Evolutionary conservation across 345 rosid genomes (phyloP), one percentile per base, ranked within the genome.

Genomic region (Raphanus sativus): DNA sequence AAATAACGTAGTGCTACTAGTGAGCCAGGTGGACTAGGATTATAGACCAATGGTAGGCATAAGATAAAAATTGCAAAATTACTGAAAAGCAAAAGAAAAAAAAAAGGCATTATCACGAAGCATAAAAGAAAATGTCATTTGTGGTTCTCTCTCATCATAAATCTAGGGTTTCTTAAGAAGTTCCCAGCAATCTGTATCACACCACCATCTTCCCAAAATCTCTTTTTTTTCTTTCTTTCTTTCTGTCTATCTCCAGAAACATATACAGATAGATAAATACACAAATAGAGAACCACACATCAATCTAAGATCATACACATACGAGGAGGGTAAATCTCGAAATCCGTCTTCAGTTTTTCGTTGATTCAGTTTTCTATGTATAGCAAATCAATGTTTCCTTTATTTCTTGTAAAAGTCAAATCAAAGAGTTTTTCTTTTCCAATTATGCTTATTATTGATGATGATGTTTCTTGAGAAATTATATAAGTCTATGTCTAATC

Each of bases 91-190:
- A 1, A 42, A 10, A 26, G 1, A 33, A 56, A 24, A 15, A 33
- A 28, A 0, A 6, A 56, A 25, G 29, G n/a, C 29, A 29, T 16
- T 7, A 42, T 16, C 34, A 50, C 17, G 17, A 38, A 63, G 13
- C 61, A 40, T 30, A 64, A 40, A 40, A 62, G 17, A 21, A 30
- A 58, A 16, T 11, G n/a, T 9, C 10, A 54, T 34, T 12, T 21
- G 2, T 9, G 54, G 8, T 30, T 62, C 21, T 28, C 9, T 8
- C 16, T 26, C 33, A 24, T 70, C 71, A 67, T 50, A 80, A 78
- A 82, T 83, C 83, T 86, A 87, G 92, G 90, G 90, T 74, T 86
- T 84, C 69, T 8, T 50, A 16, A 60, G 80, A 71, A 56, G 62
- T 74, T 54, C 34, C 21, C 62, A 64, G 38, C 63, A 24, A 69